A percentile compares a stretch with the other conserved stretches of the same genome.
phyloP scores from a whole-genome alignment of 2,329 filamentous ascomycete genomes.

The Xylaria sp. region DNA sequence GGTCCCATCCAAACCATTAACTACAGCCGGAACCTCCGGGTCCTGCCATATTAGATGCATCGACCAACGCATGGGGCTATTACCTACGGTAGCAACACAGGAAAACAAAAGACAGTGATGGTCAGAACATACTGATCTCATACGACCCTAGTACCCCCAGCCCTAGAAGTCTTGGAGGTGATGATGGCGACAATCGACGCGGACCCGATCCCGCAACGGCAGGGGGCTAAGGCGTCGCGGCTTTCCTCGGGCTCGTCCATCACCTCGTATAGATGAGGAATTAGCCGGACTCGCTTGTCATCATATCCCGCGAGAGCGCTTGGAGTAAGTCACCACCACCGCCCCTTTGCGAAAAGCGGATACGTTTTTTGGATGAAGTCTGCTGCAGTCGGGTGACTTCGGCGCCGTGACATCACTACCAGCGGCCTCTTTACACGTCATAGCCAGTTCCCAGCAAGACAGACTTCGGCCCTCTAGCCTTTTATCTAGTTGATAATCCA shows the following conservation, averaged over 20 bases:
- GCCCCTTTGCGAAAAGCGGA: neutral
- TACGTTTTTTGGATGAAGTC: neutral
- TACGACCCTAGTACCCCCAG: neutral
- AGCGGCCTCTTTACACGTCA: too few relatives aligned
- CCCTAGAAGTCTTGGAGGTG: neutral
- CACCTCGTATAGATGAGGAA: neutral
- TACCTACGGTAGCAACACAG: neutral
- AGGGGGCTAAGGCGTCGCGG: neutral
- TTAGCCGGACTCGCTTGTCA: neutral
- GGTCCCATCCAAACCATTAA: neutral
- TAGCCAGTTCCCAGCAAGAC: neutral
- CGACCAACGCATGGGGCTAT: neutral
- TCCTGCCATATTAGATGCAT: neutral
- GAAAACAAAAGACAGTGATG: neutral
- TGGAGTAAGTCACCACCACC: neutral
- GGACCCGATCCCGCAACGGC: neutral
- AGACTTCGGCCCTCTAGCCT: too few relatives aligned
- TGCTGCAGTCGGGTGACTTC: neutral
- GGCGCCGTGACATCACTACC: too few relatives aligned
- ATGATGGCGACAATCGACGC: neutral
- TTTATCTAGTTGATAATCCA: too few relatives aligned
- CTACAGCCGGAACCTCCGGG: neutral
- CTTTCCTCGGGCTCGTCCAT: neutral
- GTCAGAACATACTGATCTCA: neutral
- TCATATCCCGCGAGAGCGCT: neutral